These are phyloP conservation scores for Porodaedalea pini DNA, from an alignment of 1,284 basidiomycete genomes.

Conservation along the genomic window DNA sequence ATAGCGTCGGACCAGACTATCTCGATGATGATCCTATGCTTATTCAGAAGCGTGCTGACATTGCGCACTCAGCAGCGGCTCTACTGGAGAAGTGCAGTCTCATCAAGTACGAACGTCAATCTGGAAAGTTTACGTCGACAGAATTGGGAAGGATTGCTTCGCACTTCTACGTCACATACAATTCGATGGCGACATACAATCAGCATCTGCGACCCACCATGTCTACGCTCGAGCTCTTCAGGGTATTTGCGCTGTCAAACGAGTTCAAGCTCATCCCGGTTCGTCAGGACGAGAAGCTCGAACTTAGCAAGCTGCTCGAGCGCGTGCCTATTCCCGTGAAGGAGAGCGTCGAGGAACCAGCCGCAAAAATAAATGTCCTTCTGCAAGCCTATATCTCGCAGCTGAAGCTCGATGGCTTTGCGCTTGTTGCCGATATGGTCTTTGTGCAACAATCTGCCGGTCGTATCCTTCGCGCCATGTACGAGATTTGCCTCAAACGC, in stretches of 20 bases:
- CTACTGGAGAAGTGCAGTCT: conserved; percentile 93
- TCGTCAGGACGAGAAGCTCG: conserved; percentile 66
- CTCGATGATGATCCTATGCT: conserved; percentile 81
- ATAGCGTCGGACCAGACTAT: conserved; percentile 90
- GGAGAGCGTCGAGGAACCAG: conserved; percentile 93
- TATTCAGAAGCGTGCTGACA: conserved; percentile 93
- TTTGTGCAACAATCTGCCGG: conserved; percentile 92
- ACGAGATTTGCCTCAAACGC: conserved; percentile 96
- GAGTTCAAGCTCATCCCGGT: conserved; percentile 97
- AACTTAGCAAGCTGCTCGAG: conserved; percentile 90
- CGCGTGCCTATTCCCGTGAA: conserved; percentile 97
- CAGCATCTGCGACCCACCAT: conserved; percentile 89
- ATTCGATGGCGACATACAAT: conserved; percentile 96
- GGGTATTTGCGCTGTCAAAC: conserved; percentile 94
- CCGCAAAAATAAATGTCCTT: conserved; percentile 96
- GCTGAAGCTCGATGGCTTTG: conserved; percentile 91
- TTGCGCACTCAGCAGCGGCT: conserved; percentile 91
- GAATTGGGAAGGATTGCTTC: conserved; percentile 95
- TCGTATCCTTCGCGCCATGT: conserved; percentile 93
- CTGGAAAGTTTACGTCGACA: conserved; percentile 87
- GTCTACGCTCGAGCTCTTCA: conserved; percentile 88
- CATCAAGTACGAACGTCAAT: conserved; percentile 89
- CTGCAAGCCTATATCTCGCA: conserved; percentile 95
- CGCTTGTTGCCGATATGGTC: conserved; percentile 98
- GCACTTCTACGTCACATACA: conserved; percentile 95